Conservation (phyloP, 1,284 basidiomycete species). For the Cryptococcus amylolentus region DNA sequence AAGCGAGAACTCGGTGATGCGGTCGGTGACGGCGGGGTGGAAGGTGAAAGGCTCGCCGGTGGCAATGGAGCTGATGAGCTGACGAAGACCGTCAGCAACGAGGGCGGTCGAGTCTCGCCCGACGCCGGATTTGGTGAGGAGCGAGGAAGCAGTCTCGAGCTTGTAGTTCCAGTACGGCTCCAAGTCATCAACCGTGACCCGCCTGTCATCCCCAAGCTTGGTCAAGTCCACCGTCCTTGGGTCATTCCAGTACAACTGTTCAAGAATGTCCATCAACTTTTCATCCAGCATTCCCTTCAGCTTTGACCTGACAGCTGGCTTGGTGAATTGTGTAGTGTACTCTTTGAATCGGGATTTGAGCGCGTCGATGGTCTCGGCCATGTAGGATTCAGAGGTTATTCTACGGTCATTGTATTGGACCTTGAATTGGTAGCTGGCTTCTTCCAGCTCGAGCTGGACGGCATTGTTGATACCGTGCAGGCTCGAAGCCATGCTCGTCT, state of each 20-base stretch:
- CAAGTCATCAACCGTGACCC: conserved; percentile 63
- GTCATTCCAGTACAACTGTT: conserved; percentile 96
- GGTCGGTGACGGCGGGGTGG: conserved; percentile 81
- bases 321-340: conserved; percentile 77
- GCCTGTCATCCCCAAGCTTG: conserved; percentile 66
- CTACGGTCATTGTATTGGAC: conserved; percentile 96
- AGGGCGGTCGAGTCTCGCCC: conserved; percentile 88
- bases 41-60: conserved; percentile 84
- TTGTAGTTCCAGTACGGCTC: conserved; percentile 96
- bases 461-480: conserved; percentile 94
- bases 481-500: conserved; percentile 93
- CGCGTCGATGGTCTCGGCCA: conserved; percentile 91
- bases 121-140: conserved; percentile 95
- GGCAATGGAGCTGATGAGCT: conserved; percentile 83
- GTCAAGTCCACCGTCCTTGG: conserved; percentile 73
- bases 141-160: conserved; percentile 82
- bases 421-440: conserved; percentile 97
- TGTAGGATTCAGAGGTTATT: conserved; percentile 92
- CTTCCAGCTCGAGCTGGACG: conserved; percentile 93
- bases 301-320: conserved; percentile 80
- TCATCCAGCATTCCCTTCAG: conserved; percentile 90
- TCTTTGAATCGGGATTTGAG: conserved; percentile 90
- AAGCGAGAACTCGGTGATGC: conserved; percentile 87
- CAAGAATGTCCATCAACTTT: conserved; percentile 92
- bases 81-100: conserved; percentile 89